Evolutionary conservation across 2,329 filamentous ascomycete species (phyloP), one percentile per base, ranked within the genome.

Genomic region (Neonectria ditissima): DNA sequence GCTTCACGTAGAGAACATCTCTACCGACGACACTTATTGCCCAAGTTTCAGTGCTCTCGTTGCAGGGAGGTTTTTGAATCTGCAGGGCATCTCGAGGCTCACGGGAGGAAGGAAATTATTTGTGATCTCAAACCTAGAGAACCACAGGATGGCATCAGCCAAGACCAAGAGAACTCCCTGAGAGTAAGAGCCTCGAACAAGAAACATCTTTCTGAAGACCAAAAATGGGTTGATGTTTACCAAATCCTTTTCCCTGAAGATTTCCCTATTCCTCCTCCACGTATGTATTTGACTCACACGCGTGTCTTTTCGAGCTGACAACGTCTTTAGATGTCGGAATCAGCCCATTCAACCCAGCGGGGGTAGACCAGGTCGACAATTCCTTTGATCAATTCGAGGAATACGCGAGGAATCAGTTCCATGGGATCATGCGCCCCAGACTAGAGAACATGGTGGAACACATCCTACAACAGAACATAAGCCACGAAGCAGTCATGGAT

Each of bases 211-310:
- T 39, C 20, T 5, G 50, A 64, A 22, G 57, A 65, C 13, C 24
- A 68, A 2, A 66, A 58, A 57, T 69, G 66, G 66, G 18, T 26
- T 5, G 55, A 65, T 6, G 45, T 62, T 7, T 69, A 63, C 34
- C 61, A 26, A 16, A 63, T 69, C 45, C 53, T 69, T 30, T 69
- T 69, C 34, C 61, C 67, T 18, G n/a, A 28, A 4, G 64, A 59
- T n/a, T 37, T 41, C 8, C 37, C 16, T 13, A 11, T 57, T 28
- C 60, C 55, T n/a, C 58, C 66, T 1, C 67, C 61, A 4, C 64
- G 66, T 64, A 61, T 66, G 63, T 28, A 30, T 41, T 24, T 24
- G 11, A n/a, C 8, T 10, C 20, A 47, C n/a, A 11, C 13, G 20
- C 22, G 13, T 9, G 14, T 28, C 8, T 16, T 16, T 47, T 22